Evolutionary conservation across 106 monocot species (phyloP), one percentile per base, ranked within the genome.

Genomic region (Allium sativum): DNA sequence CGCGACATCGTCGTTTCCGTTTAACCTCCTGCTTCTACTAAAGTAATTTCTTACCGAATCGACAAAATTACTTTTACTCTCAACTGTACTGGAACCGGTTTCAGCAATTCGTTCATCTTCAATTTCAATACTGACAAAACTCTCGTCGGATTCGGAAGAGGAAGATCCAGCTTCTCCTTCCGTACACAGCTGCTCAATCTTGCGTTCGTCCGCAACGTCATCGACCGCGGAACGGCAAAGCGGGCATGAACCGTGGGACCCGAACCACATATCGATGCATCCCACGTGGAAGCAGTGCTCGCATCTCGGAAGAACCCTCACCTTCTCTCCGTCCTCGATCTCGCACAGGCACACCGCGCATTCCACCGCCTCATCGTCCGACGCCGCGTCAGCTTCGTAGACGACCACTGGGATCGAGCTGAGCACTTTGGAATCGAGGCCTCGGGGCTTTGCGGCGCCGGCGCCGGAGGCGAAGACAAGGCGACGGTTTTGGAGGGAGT

Each of bases 181-280:
- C 31, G 31, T 31, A 31, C 31, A 31, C 2, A 31, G 31, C 31
- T 31, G 31, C 31, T 31, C 31, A 31, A 31, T 31, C 31, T 31
- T 31, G 4, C 31, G 31, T 1, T 31, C 31, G 31, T 2, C 31
- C 31, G 52, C 18, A 42, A 53, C 59, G 18, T 40, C 56, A 51
- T 65, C 72, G n/a, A 77, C 73, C 10, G 65, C 15, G 52, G 69
- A 44, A 9, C 82, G 82, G 74, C 59, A 59, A 6, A 59, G 42
- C n/a, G 69, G 69, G 18, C 69, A 69, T 0, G 69, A 57, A 42
- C 50, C 18, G 48, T 69, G 69, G 2, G 69, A 69, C 6, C 41
- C 4, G 10, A 69, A 56, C 69, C 69, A 69, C 69, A 51, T 59
- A 17, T 60, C 69, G 18, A 69, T 69, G 50, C 69, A 69, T 42